Percentiles rank a stretch among this genome's conserved stretches.
phyloP scores from a whole-genome alignment of 2,329 filamentous ascomycete genomes.

The Parafenestella ontariensis region DNA sequence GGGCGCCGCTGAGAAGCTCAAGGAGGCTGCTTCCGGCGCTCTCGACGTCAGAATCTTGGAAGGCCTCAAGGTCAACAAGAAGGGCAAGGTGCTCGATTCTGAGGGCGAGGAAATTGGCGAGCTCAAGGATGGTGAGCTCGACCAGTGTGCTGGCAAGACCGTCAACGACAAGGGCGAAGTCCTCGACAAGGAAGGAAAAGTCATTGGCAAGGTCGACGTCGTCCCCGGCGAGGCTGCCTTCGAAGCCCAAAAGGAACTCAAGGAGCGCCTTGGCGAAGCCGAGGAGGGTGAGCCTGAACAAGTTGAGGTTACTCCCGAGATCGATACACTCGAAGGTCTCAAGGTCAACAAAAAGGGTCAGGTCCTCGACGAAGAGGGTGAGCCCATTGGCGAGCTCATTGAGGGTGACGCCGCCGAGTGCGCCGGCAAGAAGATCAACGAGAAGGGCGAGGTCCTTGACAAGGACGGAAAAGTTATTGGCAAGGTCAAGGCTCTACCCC shows the following conservation, averaged over 20 bases:
- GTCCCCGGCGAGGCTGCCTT: constrained; percentile 59
- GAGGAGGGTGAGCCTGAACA: constrained; percentile 47
- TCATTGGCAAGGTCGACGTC: constrained; percentile 58
- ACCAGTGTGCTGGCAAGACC: constrained; percentile 55
- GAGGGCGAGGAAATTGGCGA: constrained; percentile 61
- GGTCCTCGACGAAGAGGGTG: constrained; percentile 61
- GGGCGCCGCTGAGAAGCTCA: constrained; percentile 56
- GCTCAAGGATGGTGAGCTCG: constrained; percentile 55
- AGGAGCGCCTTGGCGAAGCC: constrained; percentile 55
- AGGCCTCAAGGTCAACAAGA: constrained; percentile 65
- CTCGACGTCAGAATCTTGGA: constrained; percentile 58
- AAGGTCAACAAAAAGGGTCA: constrained; percentile 67
- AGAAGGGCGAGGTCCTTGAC: constrained; percentile 69
- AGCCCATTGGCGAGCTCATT: constrained; percentile 60
- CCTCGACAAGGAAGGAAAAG: constrained; percentile 58
- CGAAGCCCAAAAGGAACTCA: constrained; percentile 57
- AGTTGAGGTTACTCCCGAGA: constrained; percentile 51
- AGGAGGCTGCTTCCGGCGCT: constrained; percentile 48
- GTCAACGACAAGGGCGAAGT: constrained; percentile 61
- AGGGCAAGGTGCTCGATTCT: constrained; percentile 60
- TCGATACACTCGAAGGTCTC: constrained; percentile 59
- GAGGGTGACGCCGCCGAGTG: constrained; percentile 68
- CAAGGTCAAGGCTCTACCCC: constrained; percentile 61
- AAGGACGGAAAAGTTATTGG: constrained; percentile 69
- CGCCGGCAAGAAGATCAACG: constrained; percentile 70